Conservation (phyloP, 129 eudicot species). For the Tanacetum coccineum region DNA sequence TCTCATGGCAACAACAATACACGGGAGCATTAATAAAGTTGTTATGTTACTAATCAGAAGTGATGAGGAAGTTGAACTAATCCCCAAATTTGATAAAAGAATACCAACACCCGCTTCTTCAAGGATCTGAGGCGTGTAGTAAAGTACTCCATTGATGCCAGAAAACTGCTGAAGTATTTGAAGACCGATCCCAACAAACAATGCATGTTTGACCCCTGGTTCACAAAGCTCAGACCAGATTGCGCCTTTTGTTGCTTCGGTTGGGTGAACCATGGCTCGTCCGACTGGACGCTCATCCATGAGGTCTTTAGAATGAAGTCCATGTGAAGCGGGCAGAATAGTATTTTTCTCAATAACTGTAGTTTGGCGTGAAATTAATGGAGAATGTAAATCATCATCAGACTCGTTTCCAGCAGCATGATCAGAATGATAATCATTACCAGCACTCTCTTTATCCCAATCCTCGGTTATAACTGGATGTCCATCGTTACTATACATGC, state of each 20-base stretch:
- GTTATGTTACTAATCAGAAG: conserved; percentile 70
- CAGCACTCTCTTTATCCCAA: conserved; percentile 81
- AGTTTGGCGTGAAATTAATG: conserved; percentile 69
- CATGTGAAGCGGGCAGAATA: conserved; percentile 47
- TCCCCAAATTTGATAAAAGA: conserved; percentile 68
- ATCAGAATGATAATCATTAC: conserved; percentile 50
- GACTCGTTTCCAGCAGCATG: conserved; percentile 46
- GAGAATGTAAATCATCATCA: conserved; percentile 71
- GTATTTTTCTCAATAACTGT: conserved; percentile 55
- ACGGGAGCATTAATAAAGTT: conserved; percentile 82
- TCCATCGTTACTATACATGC: conserved; percentile 74
- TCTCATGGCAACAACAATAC: conserved; percentile 89
- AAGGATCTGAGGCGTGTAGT: conserved; percentile 95
- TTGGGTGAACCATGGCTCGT: conserved; percentile 60
- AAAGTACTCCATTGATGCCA: conserved; percentile 94
- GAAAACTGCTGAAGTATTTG: conserved; percentile 96
- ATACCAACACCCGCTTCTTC: conserved; percentile 89
- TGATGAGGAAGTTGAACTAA: conserved; percentile 70
- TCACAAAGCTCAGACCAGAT: conserved; percentile 67
- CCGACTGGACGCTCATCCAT: conserved; percentile 55
- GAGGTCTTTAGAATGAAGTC: conserved; percentile 52
- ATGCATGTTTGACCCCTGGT: conserved; percentile 90
- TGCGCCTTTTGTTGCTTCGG: conserved; percentile 51
- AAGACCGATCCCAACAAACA: conserved; percentile 75
- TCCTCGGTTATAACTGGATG: conserved; percentile 54